Conservation (phyloP, 2,329 filamentous ascomycete genomes). For the Pezicula carpinea region DNA sequence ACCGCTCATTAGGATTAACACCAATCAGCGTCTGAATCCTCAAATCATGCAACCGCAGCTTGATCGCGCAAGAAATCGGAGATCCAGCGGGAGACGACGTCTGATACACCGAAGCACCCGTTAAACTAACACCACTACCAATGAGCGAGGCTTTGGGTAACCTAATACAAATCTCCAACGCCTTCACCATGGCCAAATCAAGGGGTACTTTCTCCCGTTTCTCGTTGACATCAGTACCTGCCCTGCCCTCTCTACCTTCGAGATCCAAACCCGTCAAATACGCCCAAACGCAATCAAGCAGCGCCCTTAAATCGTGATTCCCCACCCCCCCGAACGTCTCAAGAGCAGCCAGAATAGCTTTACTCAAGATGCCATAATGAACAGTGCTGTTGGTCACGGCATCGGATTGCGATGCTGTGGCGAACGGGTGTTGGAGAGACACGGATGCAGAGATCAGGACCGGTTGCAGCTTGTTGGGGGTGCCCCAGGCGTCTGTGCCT, state of each 20-base stretch:
- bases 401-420: slow-evolving; percentile 53
- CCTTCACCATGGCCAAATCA: slow-evolving; percentile 33
- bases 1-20: slow-evolving; percentile 67
- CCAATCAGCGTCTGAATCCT: slow-evolving; percentile 65
- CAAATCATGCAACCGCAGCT: slow-evolving; percentile 45
- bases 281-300: slow-evolving; percentile 3
- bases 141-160: slow-evolving; percentile 67
- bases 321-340: slow-evolving; percentile 5
- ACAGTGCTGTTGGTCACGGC: slow-evolving; percentile 64
- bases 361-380: slow-evolving; percentile 69
- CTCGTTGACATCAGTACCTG: slow-evolving; percentile 14
- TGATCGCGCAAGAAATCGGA: slow-evolving; percentile 23
- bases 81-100: slow-evolving; percentile 7
- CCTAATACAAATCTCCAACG: slow-evolving; percentile 47
- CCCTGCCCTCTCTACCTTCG: not conserved
- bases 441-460: slow-evolving; percentile 56
- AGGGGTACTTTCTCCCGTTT: slow-evolving; percentile 14
- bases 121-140: slow-evolving; percentile 54
- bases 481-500: slow-evolving; percentile 63
- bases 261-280: slow-evolving; percentile 12
- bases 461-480: slow-evolving; percentile 54
- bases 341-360: slow-evolving; percentile 48
- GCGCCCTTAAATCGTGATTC: slow-evolving; percentile 1
- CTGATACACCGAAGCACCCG: slow-evolving; percentile 35
- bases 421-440: slow-evolving; percentile 51